Evolutionary conservation across 2,329 filamentous ascomycete genomes (phyloP), one percentile per base, ranked within the genome.

Genomic region (Fusarium equiseti): DNA sequence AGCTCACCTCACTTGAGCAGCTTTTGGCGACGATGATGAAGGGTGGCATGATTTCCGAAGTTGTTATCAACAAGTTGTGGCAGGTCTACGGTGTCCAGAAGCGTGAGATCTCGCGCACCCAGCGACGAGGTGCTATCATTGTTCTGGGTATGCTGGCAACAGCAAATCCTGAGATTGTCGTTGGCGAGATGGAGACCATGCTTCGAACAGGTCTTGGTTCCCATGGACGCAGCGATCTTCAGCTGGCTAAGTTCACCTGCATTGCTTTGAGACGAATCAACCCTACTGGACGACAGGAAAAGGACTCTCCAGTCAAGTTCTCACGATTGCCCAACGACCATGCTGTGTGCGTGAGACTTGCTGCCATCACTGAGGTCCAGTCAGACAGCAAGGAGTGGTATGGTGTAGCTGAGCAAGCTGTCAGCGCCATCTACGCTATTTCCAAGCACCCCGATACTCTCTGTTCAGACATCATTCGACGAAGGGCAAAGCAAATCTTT

Each of bases 21-120:
- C 86, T 99, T 6, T 86, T 99, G 9, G 94, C 93, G 68, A 98
- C 94, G 1, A 99, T 99, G 96, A 97, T 98, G 93, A 97, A 95
- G 81, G 91, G 91, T 40, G 93, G 94, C 16, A 88, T 95, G 79
- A 91, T 99, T 68, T 91, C 93, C 3, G 94, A 97, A 22, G 84
- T 92, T 2, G 95, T 99, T 52, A 88, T 98, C 51, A 88, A 92
- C 55, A 99, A 98, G 83, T 85, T 99, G 8, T 99, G 97, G 96
- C 94, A 97, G 77, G 95, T 99, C 5, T 99, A 99, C 77, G 94
- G 95, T 42, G 91, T 98, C 46, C 95, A 97, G 77, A 96, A 91
- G 82, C 91, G 93, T 66, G 95, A 98, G 62, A 98, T 98, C 46
- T 98, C 96, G 1, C 92, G 90, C 75, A 95, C 90, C 4, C 96